phyloP scores from a whole-genome alignment of 2,329 filamentous ascomycete species.

The Xylariaceae sp. region DNA sequence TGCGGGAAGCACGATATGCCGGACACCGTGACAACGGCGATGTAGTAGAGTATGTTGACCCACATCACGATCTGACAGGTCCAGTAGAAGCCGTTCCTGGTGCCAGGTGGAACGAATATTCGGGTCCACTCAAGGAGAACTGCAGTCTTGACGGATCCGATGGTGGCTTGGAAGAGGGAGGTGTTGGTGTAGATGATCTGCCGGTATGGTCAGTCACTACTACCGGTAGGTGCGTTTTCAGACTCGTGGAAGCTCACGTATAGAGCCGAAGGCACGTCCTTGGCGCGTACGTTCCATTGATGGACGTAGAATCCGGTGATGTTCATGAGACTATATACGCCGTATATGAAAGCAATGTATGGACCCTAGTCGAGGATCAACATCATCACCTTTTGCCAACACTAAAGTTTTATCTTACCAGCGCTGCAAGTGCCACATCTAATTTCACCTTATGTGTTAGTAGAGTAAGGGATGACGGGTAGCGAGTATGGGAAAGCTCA shows the following conservation, averaged over 20 bases:
- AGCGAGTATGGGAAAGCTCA: conserved; percentile 8
- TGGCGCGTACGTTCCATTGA: conserved; percentile 33
- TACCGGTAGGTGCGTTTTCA: too few species aligned
- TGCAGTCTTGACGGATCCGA: conserved; percentile 17
- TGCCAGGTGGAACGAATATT: conserved; percentile 20
- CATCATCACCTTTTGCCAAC: not conserved
- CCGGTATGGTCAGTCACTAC: too few species aligned
- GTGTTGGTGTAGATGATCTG: conserved; percentile 22
- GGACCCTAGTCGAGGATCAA: conserved; percentile 19
- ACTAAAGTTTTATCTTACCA: not conserved
- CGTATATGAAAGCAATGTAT: conserved; percentile 29
- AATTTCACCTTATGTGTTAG: conserved; percentile 21
- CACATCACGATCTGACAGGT: conserved; percentile 31
- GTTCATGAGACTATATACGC: conserved; percentile 24
- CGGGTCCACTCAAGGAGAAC: conserved; percentile 26
- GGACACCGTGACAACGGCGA: conserved; percentile 33
- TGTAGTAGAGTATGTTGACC: conserved; percentile 33
- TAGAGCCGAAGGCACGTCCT: conserved; percentile 23
- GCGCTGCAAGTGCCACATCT: conserved; percentile 9
- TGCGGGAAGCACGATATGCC: conserved; percentile 40
- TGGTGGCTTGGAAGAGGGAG: conserved; percentile 13
- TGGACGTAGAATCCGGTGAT: conserved; percentile 32
- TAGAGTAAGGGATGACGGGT: conserved; percentile 7
- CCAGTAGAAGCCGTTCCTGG: conserved; percentile 28
- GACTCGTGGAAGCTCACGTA: conserved; percentile 22